Conservation (phyloP, 116 monocot species). For the Posidonia oceanica region DNA sequence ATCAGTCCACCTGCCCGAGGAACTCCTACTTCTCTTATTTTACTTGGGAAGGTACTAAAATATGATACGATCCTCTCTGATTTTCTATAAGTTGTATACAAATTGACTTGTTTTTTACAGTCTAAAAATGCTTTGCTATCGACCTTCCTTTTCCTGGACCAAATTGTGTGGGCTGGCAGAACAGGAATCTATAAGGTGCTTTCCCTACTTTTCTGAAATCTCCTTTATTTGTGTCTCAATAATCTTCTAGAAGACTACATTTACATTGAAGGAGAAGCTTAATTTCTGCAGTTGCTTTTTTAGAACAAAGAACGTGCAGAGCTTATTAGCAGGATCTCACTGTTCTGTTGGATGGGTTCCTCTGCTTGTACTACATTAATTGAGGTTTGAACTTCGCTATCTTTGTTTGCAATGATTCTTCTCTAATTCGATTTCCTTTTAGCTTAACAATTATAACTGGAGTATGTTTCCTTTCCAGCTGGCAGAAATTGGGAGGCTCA, state of each 20-base stretch:
- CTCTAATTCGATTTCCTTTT: not conserved
- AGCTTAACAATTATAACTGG: not conserved
- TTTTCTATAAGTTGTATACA: not conserved
- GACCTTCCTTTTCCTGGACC: conserved; percentile 91
- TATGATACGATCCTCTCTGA: not conserved
- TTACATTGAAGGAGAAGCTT: not conserved
- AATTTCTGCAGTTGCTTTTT: not conserved
- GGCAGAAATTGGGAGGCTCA: conserved; percentile 68
- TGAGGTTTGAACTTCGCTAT: conserved; percentile 44
- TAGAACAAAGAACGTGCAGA: conserved; percentile 92
- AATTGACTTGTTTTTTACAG: conserved; percentile 24
- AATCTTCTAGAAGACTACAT: not conserved
- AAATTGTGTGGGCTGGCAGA: conserved; percentile 91
- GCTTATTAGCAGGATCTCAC: conserved; percentile 66
- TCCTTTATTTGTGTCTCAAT: not conserved
- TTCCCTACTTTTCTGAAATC: not conserved
- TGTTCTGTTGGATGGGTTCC: conserved; percentile 96
- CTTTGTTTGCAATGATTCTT: not conserved
- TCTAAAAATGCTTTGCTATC: conserved; percentile 92
- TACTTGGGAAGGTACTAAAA: conserved; percentile 85
- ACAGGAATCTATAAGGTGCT: conserved; percentile 92
- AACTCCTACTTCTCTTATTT: conserved; percentile 73
- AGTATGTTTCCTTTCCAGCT: conserved; percentile 25
- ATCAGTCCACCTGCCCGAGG: conserved; percentile 60
- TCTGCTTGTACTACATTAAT: conserved; percentile 63